Evolutionary conservation across 2,329 filamentous ascomycete species (phyloP), one percentile per base, ranked within the genome.

Genomic region (Ceratocystis albifundus): DNA sequence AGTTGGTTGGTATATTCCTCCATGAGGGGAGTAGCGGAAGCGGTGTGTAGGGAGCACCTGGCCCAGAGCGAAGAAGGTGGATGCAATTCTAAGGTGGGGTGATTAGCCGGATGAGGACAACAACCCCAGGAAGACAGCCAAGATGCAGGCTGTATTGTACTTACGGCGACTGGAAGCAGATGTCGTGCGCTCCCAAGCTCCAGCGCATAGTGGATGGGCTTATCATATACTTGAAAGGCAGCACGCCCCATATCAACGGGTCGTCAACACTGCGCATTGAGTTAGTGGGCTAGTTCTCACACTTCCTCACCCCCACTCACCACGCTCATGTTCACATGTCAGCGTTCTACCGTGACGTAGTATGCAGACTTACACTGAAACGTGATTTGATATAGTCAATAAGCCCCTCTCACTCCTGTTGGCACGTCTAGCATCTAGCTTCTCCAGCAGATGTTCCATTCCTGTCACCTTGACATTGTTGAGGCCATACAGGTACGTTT

Each of bases 21-120:
- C 94, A 70, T 87, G 79, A 5, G 82, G 78, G 1, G 90, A 96
- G 77, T 97, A 85, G 69, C 84, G 84, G 25, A 83, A 77, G 63
- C 94, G 88, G 75, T 96, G 92, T 5, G 89, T 95, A 6, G 94
- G 94, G 2, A 99, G 81, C 30, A 94, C 89, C 76, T 97, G 93
- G 68, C 94, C 94, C 68, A 89, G 80, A 65, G 82, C 86, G 79
- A 99, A 99, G 81, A 97, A 97, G 28, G 83, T 81, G 4, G 86
- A 84, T 3, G 87, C 76, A 48, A 83, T 73, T 73, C 90, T 93
- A 71, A 22, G 12, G 3, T 28, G 30, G 65, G 65, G 25, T 4
- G 17, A 3, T 53, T 53, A 53, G 48, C 25, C 15, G 20, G 25
- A 10, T 15, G 10, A 53, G 48, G 22, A 53, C 28, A n/a, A 63